A percentile compares a stretch with the other conserved stretches of the same genome.
Evolutionary conservation across 257 asterid species (phyloP).

Genomic region (Nicotiana tomentosiformis): DNA sequence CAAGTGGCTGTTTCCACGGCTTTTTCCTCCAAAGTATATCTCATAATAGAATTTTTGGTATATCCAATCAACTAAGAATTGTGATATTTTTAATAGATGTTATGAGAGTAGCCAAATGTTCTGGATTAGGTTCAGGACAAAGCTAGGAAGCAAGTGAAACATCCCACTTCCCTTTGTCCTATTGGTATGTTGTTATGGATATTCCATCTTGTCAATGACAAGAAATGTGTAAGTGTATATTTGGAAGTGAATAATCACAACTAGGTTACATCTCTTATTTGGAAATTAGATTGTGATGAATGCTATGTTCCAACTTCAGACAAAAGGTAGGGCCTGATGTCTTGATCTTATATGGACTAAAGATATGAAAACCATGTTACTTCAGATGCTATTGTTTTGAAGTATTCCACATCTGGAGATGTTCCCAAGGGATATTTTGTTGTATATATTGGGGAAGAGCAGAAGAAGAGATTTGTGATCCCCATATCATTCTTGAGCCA

Average conservation of each 20-base stretch:
- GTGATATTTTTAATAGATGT: too few relatives aligned
- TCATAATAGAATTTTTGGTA: too few relatives aligned
- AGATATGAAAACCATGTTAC: not conserved
- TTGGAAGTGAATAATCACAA: not conserved
- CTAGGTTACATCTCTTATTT: not conserved
- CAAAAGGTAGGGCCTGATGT: not conserved
- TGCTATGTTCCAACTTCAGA: not conserved
- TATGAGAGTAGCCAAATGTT: not conserved
- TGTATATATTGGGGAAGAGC: conserved; percentile 27
- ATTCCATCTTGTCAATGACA: not conserved
- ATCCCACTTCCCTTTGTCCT: not conserved
- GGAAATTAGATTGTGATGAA: not conserved
- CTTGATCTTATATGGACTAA: not conserved
- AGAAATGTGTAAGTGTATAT: not conserved
- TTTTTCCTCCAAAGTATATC: too few relatives aligned
- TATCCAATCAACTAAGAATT: too few relatives aligned
- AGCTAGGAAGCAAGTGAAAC: too few relatives aligned
- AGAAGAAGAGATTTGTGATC: too few relatives aligned
- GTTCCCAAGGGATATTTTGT: conserved; percentile 32
- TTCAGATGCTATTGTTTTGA: not conserved
- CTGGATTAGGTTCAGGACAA: not conserved
- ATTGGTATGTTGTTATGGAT: not conserved
- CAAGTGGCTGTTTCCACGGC: too few relatives aligned
- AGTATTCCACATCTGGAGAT: not conserved
- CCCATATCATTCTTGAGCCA: conserved; percentile 7